These are phyloP conservation scores for Myxozyma vanderwaltii DNA, from an alignment of 805 yeast species.

Conservation along the genomic window DNA sequence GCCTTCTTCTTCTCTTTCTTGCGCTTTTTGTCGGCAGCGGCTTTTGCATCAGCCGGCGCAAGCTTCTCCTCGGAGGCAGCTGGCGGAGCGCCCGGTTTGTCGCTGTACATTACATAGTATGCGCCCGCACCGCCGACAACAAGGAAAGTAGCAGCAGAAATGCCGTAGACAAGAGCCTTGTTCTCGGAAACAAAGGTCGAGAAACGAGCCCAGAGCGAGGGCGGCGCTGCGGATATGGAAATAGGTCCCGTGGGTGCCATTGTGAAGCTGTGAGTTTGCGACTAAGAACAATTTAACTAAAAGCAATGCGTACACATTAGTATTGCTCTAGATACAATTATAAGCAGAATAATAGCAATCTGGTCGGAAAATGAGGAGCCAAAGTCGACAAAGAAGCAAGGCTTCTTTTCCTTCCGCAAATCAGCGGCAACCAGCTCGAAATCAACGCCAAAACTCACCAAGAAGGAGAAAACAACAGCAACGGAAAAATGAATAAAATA, in stretches of 20 bases:
- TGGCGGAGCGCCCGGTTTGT: conserved; percentile 11
- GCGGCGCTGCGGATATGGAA: conserved; percentile 20
- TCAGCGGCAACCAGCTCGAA: too few species aligned
- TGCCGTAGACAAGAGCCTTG: conserved; percentile 32
- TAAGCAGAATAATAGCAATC: too few species aligned
- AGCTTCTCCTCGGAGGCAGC: not conserved
- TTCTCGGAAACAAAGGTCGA: conserved; percentile 34
- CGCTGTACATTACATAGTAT: conserved; percentile 30
- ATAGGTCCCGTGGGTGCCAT: conserved; percentile 27
- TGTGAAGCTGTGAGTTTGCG: not conserved
- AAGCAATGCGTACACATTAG: too few species aligned
- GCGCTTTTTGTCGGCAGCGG: conserved; percentile 20
- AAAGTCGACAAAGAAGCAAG: too few species aligned
- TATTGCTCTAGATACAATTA: too few species aligned
- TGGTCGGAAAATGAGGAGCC: too few species aligned
- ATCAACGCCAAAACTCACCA: too few species aligned
- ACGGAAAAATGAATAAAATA: too few species aligned
- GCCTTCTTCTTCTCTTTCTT: conserved; percentile 31
- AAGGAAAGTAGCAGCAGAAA: conserved; percentile 30
- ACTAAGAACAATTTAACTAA: too few species aligned
- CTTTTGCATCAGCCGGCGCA: conserved; percentile 6
- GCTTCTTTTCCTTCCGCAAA: too few species aligned
- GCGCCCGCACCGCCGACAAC: conserved; percentile 36
- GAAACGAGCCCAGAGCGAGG: conserved; percentile 26
- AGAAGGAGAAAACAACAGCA: too few species aligned